Evolutionary conservation across 352 stramenopile genomes (phyloP).

Genomic region (Pythium dissotocum): DNA sequence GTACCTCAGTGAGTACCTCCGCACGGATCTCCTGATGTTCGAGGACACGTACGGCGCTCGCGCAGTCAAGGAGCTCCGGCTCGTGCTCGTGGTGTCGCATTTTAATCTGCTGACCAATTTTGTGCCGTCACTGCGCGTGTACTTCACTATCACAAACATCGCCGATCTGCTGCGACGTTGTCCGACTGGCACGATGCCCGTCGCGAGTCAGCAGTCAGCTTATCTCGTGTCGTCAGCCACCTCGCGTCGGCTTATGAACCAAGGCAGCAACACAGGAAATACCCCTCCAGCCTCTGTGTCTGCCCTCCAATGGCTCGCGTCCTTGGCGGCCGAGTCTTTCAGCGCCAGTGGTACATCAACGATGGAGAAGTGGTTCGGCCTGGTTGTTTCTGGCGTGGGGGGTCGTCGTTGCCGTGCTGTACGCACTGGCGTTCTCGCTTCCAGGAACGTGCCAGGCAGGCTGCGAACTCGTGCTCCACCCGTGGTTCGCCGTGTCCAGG

Average conservation of each 20-base stretch:
- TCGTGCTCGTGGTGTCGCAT: constrained; percentile 19
- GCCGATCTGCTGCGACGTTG: not conserved
- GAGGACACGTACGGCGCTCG: constrained; percentile 25
- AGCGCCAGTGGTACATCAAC: not conserved
- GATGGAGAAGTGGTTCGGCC: not conserved
- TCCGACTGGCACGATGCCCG: not conserved
- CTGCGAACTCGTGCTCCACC: constrained; percentile 11
- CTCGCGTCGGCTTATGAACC: not conserved
- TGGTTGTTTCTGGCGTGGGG: constrained; percentile 2
- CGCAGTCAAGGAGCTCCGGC: constrained; percentile 20
- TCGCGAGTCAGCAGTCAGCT: not conserved
- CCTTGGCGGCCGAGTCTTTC: not conserved
- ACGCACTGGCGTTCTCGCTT: not conserved
- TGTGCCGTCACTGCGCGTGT: constrained; percentile 16
- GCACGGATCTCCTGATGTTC: constrained; percentile 11
- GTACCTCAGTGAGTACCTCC: constrained; percentile 7
- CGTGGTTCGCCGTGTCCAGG: constrained; percentile 20
- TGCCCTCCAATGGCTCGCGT: not conserved
- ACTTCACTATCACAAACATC: constrained; percentile 21
- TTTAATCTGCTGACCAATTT: constrained; percentile 21
- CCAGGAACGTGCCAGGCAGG: constrained; percentile 2
- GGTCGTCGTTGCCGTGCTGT: not conserved
- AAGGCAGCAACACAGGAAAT: not conserved
- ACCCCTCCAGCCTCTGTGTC: too few species aligned
- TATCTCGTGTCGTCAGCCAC: not conserved